Evolutionary conservation across 495 filamentous ascomycete genomes (phyloP).

Genomic region (Hypoxylon fuscum): DNA sequence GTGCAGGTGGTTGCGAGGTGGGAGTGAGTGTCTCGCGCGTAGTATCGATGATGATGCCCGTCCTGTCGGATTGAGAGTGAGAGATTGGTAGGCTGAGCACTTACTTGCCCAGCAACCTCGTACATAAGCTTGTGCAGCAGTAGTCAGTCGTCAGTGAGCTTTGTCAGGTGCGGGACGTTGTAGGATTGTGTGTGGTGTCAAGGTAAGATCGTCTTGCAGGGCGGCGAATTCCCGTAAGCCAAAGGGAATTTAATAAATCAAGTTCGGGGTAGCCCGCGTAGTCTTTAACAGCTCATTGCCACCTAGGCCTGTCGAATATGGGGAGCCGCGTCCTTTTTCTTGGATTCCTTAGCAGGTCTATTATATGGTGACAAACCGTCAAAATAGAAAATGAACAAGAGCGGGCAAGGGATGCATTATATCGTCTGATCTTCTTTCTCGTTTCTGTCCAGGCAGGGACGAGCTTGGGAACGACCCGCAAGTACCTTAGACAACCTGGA

Average conservation of each 20-base stretch:
- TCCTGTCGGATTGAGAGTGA: constrained; percentile 40
- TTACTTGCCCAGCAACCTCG: constrained; percentile 41
- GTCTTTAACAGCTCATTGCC: constrained; percentile 50
- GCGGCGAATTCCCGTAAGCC: constrained; percentile 39
- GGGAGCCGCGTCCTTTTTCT: constrained; percentile 45
- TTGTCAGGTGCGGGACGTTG: constrained; percentile 39
- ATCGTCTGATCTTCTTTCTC: constrained; percentile 60
- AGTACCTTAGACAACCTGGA: constrained; percentile 57
- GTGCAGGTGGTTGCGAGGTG: constrained; percentile 32
- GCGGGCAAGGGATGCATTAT: constrained; percentile 57
- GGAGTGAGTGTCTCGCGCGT: constrained; percentile 40
- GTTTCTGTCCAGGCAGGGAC: constrained; percentile 46
- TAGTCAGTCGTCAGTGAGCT: constrained; percentile 37
- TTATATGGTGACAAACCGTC: constrained; percentile 47
- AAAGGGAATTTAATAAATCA: constrained; percentile 46
- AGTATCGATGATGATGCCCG: constrained; percentile 42
- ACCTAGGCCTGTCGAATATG: constrained; percentile 42
- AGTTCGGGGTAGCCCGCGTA: constrained; percentile 44
- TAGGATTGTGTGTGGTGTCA: constrained; percentile 40
- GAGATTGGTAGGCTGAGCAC: constrained; percentile 36
- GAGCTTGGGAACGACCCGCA: constrained; percentile 47
- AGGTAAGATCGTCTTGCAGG: constrained; percentile 42
- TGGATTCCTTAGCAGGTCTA: constrained; percentile 43
- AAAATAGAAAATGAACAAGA: constrained; percentile 46
- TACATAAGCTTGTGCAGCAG: constrained; percentile 50